phyloP scores from a whole-genome alignment of 2,329 filamentous ascomycete genomes.

The Xylaria sp. region DNA sequence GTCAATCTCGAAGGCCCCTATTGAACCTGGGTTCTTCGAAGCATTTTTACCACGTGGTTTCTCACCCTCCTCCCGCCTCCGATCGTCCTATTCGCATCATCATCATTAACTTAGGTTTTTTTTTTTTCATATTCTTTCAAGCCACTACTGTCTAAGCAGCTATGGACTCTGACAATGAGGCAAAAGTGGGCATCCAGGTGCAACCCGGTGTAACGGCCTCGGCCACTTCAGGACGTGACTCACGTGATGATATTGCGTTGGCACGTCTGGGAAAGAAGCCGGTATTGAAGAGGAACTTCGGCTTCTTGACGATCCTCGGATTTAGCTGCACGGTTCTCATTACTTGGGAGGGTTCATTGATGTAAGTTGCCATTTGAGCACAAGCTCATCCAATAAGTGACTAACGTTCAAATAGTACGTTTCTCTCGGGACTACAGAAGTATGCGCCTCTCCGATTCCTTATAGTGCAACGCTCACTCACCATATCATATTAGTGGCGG shows the following conservation, averaged over 20 bases:
- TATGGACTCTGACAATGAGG: slow-evolving; percentile 17
- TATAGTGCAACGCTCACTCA: background rate
- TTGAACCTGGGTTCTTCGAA: background rate
- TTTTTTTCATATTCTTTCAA: too few relatives aligned
- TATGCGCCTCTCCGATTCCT: background rate
- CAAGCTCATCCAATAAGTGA: background rate
- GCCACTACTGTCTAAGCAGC: background rate
- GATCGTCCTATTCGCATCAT: background rate
- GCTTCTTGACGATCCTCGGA: slow-evolving; percentile 39
- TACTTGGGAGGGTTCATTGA: slow-evolving; percentile 40
- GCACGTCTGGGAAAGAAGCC: slow-evolving; percentile 37
- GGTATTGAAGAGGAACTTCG: slow-evolving; percentile 38
- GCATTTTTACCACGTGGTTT: slow-evolving; percentile 16
- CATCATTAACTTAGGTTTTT: background rate
- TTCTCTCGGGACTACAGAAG: slow-evolving; percentile 34
- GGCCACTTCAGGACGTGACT: background rate
- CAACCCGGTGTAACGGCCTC: background rate
- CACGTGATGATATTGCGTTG: slow-evolving; percentile 26
- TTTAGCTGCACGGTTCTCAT: slow-evolving; percentile 41
- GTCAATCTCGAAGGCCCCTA: background rate
- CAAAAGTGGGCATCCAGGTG: slow-evolving; percentile 7
- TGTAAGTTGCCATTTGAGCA: slow-evolving; percentile 23
- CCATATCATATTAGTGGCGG: slow-evolving; percentile 32
- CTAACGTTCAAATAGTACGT: slow-evolving; percentile 22
- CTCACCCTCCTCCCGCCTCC: background rate